phyloP scores from a whole-genome alignment of 2,329 filamentous ascomycete species.

The Polytolypa hystricis region DNA sequence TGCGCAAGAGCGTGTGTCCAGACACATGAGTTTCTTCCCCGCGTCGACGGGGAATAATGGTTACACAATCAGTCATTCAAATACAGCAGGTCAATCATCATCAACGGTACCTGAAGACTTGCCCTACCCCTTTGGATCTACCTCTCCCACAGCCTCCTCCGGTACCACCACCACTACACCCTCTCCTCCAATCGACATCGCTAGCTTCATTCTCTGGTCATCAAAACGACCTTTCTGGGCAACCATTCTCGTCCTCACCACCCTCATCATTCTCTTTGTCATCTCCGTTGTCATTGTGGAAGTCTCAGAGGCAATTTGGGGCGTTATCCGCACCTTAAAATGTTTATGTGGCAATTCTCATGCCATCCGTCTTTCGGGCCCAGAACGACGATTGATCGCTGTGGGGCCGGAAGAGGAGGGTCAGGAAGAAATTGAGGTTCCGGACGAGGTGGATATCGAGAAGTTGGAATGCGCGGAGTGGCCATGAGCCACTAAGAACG shows the following conservation, averaged over 20 bases:
- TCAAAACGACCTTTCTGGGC: conserved; percentile 6
- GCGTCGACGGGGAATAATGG: no score
- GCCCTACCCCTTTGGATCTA: no score
- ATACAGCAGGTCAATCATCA: no score
- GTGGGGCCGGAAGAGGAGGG: background rate
- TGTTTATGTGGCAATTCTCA: background rate
- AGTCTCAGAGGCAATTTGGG: background rate
- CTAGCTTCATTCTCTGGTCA: background rate
- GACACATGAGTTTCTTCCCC: no score
- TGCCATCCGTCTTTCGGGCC: conserved; percentile 2
- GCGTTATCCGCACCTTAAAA: background rate
- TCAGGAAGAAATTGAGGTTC: background rate
- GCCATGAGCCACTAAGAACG: no score
- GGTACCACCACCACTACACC: no score
- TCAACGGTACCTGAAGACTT: no score
- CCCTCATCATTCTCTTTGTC: conserved; percentile 8
- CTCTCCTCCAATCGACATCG: no score
- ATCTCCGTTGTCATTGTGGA: conserved; percentile 10
- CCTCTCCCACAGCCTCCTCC: no score
- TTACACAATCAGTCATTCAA: no score
- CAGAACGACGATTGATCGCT: conserved; percentile 2
- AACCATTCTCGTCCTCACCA: background rate
- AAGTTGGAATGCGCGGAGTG: background rate
- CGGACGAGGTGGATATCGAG: background rate
- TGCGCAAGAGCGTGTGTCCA: no score